Base-by-base conservation (phyloP, 2,329 filamentous ascomycete species). In the Colletotrichum gigasporum region DNA sequence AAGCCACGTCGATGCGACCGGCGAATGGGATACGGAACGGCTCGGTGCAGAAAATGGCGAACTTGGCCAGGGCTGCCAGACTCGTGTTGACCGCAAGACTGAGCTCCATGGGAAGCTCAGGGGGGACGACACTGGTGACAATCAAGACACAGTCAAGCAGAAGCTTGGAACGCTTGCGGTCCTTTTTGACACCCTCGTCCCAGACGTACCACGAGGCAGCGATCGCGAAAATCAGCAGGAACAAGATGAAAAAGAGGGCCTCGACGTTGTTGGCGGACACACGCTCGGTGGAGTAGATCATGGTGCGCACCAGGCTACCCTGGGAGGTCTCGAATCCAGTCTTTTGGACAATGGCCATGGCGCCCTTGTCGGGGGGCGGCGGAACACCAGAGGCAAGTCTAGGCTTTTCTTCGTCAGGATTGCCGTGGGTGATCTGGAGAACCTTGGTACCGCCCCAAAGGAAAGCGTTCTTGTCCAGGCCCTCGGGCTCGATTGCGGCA, bases 141-240 rank as follows among this genome's bases (percentile, higher is more conserved):
- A 99, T 99, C 77, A 99, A 90, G 78, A 99, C 88, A 75, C 96
- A 99, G 81, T 99, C 96, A 56, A 99, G 88, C 63, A 99, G 87
- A 37, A 99, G 88, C 87, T 99, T 99, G 47, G 95, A 98, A 69
- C 96, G 91, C 83, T 99, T 98, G 75, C 96, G 91, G 74, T 98
- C 95, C 81, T 92, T 94, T 75, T 87, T 87, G 57, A 99, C 95
- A 82, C 96, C 96, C 79, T 99, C 95, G 67, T 94, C 89, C 96
- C 96, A 99, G 64, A 99, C 96, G 77, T 99, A 99, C 94, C 96
- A 97, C 11, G 96, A 97, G 54, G 96, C 96, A 59, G 96, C 96
- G 75, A 99, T 88, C 71, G 96, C 96, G 80, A 99, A 99, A 71
- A 98, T 87, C 57, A 97, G 87, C 26, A 99, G 86, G 85, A 99